Conservation (phyloP, 345 rosid species). For the Eucalyptus shirleyi region DNA sequence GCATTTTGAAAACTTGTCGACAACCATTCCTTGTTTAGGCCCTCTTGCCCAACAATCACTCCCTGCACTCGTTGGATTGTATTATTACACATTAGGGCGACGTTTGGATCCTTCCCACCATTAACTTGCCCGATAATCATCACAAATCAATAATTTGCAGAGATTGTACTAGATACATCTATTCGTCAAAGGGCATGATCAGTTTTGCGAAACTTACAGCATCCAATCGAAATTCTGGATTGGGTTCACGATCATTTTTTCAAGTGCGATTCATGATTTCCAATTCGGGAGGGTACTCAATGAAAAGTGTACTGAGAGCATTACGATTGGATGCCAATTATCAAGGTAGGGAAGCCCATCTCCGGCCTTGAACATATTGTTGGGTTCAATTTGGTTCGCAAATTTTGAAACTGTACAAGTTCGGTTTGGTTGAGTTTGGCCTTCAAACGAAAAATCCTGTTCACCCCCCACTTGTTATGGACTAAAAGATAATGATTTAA, state of each 20-base stretch:
- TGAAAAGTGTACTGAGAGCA: not conserved
- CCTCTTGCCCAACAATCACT: not conserved
- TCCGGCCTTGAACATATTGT: not conserved
- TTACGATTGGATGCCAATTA: not conserved
- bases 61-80: not conserved
- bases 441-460: not conserved
- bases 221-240: not conserved
- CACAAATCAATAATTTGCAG: not conserved
- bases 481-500: not conserved
- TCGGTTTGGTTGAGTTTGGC: not conserved
- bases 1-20: too few species aligned
- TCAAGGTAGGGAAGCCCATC: not conserved
- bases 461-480: not conserved
- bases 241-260: not conserved
- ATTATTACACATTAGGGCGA: not conserved
- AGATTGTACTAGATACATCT: not conserved
- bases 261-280: not conserved
- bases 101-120: not conserved
- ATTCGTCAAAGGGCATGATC: not conserved
- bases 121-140: not conserved
- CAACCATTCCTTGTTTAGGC: not conserved
- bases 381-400: not conserved
- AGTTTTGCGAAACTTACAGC: not conserved
- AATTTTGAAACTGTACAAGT: not conserved
- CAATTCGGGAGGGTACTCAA: not conserved